Evolutionary conservation across 192 early-diverging fungal species (phyloP).

Genomic region (Radiomyces spectabilis): DNA sequence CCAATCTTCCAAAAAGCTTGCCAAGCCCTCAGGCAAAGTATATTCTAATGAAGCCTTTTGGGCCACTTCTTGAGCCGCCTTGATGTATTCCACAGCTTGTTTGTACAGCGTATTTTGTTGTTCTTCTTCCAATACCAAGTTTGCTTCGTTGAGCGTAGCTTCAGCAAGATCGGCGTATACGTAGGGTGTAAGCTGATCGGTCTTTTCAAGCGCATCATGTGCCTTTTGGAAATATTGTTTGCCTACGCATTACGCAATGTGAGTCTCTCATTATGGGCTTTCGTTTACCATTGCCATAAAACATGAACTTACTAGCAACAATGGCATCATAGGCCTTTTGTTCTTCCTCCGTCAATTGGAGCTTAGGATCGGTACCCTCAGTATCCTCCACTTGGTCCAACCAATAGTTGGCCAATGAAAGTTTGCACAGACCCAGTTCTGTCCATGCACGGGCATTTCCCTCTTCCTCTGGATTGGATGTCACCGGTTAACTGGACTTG

Average conservation of each 20-base stretch:
- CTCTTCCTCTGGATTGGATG: slow-evolving; percentile 6
- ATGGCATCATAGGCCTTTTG: slow-evolving; percentile 18
- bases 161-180: slow-evolving; percentile 23
- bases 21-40: slow-evolving; percentile 24
- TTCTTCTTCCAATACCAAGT: slow-evolving; percentile 16
- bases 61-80: slow-evolving; percentile 8
- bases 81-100: slow-evolving; percentile 6
- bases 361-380: too few species aligned
- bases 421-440: slow-evolving; percentile 16
- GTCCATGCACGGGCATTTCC: slow-evolving; percentile 8
- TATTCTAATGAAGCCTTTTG: not conserved
- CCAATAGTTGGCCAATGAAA: slow-evolving; percentile 19
- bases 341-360: slow-evolving; percentile 11
- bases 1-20: slow-evolving; percentile 26
- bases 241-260: not conserved
- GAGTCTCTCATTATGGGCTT: not conserved
- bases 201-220: slow-evolving; percentile 1
- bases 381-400: slow-evolving; percentile 13
- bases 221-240: slow-evolving; percentile 9
- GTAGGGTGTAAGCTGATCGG: slow-evolving; percentile 1
- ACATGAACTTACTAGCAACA: not conserved
- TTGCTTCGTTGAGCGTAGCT: slow-evolving; percentile 20
- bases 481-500: too few species aligned
- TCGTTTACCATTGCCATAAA: not conserved
- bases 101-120: slow-evolving; percentile 15